These are phyloP conservation scores for Hsuehochloa calcarea DNA, from an alignment of 176 grass and related monocot genomes.

Conservation along the genomic window DNA sequence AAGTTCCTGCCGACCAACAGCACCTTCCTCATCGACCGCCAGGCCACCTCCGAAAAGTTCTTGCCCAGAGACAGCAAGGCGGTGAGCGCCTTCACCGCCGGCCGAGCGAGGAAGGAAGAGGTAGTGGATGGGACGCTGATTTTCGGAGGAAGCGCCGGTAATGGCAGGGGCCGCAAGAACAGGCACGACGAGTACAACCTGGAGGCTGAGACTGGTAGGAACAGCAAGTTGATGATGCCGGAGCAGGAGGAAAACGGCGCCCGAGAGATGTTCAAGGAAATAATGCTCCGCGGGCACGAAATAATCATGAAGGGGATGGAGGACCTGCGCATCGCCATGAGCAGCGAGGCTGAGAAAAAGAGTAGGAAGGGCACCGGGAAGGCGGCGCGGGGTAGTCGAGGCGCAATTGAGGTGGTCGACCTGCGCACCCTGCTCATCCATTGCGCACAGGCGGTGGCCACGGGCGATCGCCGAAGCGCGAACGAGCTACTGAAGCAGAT, in stretches of 20 bases:
- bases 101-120: conserved; percentile 10
- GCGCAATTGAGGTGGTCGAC: conserved; percentile 45
- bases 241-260: conserved; percentile 33
- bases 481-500: conserved; percentile 50
- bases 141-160: not conserved
- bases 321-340: conserved; percentile 36
- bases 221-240: conserved; percentile 43
- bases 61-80: not conserved
- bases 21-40: conserved; percentile 16
- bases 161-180: conserved; percentile 38
- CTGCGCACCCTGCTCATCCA: conserved; percentile 63
- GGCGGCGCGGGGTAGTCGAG: not conserved
- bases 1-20: conserved; percentile 49
- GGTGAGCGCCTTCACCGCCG: not conserved
- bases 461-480: conserved; percentile 38
- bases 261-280: conserved; percentile 50
- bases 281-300: conserved; percentile 30
- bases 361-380: not conserved
- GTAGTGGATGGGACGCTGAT: not conserved
- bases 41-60: not conserved
- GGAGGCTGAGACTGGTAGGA: conserved; percentile 46
- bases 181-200: conserved; percentile 33
- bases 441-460: conserved; percentile 57
- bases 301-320: conserved; percentile 1
- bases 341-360: not conserved